Evolutionary conservation across 225 moss, liverwort and hornwort genomes (phyloP).

Genomic region (Climacium dendroides): DNA sequence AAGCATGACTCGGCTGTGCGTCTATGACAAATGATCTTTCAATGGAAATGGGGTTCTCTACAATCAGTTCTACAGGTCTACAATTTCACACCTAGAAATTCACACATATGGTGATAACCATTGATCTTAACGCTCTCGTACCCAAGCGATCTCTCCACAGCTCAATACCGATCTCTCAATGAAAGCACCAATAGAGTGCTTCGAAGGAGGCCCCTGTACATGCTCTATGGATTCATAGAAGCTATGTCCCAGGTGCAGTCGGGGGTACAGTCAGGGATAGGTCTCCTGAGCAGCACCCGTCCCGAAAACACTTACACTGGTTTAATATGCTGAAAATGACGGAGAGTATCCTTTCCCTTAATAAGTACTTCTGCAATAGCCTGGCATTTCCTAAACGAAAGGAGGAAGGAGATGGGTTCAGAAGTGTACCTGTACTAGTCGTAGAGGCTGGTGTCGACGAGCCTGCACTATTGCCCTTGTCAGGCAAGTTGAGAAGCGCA

Average conservation of each 20-base stretch:
- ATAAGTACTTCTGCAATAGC: background rate
- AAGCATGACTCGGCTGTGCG: background rate
- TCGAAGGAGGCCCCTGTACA: background rate
- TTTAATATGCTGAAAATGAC: background rate
- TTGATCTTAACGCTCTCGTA: background rate
- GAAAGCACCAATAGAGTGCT: background rate
- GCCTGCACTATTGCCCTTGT: background rate
- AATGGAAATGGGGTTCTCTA: background rate
- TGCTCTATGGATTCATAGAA: background rate
- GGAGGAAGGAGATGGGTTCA: background rate
- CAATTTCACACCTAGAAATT: background rate
- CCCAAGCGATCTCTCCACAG: no score
- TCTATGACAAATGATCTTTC: background rate
- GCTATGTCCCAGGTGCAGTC: background rate
- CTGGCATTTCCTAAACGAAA: background rate
- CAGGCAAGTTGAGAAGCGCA: conserved; percentile 54
- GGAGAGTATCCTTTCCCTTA: no score
- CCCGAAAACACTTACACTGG: background rate
- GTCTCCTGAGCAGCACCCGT: background rate
- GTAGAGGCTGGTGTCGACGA: conserved; percentile 1
- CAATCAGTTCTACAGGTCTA: background rate
- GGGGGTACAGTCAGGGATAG: background rate
- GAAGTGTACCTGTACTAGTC: conserved; percentile 1
- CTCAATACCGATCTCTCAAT: background rate
- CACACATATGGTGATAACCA: background rate